phyloP scores from a whole-genome alignment of 495 filamentous ascomycete genomes.

The Aspergillus egyptiacus region DNA sequence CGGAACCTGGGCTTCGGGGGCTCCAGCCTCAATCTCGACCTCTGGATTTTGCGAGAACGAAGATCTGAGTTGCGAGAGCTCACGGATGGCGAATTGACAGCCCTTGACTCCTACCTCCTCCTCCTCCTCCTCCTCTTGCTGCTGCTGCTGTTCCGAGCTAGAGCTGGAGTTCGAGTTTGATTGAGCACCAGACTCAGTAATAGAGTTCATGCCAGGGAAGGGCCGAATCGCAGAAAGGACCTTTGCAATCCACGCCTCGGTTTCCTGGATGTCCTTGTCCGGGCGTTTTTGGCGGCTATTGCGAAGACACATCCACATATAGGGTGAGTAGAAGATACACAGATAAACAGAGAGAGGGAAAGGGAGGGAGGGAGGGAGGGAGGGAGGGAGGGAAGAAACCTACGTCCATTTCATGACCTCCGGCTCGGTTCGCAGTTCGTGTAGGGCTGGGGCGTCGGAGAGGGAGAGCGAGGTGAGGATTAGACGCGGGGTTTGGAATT shows the following conservation, averaged over 20 bases:
- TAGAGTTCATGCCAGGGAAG: too few relatives aligned
- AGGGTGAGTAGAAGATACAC: too few relatives aligned
- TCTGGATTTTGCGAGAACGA: too few relatives aligned
- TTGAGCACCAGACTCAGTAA: background rate
- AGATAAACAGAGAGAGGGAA: too few relatives aligned
- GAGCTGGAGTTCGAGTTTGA: background rate
- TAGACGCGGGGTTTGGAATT: conserved; percentile 9
- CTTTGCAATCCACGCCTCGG: conserved; percentile 1
- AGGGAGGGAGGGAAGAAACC: background rate
- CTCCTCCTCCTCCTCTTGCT: background rate
- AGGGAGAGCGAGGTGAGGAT: conserved; percentile 4
- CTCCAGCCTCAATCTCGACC: too few relatives aligned
- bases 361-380: background rate
- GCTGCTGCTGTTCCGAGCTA: background rate
- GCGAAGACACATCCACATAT: background rate
- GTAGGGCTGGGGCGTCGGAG: conserved; percentile 5
- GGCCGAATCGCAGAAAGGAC: background rate
- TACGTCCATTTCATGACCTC: conserved; percentile 18
- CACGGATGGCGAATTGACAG: background rate
- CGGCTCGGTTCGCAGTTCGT: conserved; percentile 1
- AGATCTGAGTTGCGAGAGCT: background rate
- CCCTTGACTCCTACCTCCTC: too few relatives aligned
- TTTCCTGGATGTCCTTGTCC: conserved; percentile 2
- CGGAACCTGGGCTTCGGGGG: too few relatives aligned
- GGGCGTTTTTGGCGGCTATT: background rate